Base-by-base conservation (phyloP, 177 flowering plant genomes). In the Tripterygium wilfordii region DNA sequence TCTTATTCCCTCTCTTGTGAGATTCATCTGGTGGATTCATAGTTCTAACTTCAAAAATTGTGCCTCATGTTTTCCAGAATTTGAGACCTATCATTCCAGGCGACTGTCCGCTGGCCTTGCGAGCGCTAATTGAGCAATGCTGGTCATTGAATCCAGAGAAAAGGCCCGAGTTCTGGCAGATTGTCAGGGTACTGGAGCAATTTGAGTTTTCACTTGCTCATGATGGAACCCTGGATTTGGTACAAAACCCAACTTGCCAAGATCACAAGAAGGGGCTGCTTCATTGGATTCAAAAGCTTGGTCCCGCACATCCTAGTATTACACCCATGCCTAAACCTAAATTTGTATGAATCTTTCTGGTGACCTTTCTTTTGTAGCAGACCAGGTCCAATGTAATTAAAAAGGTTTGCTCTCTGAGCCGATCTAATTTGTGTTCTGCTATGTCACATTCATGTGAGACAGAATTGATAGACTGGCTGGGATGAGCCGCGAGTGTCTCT, bases 161-260 rank as follows among this genome's bases (percentile, higher is more conserved):
- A 69, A 76, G 96, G 69, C 88, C 90, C 0, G 96, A 88, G 51
- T 84, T 80, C 48, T 77, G 88, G 84, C 94, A 85, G 69, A 62
- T 88, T 27, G 90, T 88, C 52, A 85, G 83, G 65, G 81, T 88
- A 4, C 56, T 88, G 31, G 86, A 88, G 59, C 71, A 85, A 36
- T 82, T 82, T 29, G 76, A 82, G 40, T 43, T 76, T 29, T 81
- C 85, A 15, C 62, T 78, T 40, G 67, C 76, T 8, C 41, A 22
- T 10, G 78, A 82, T 56, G 95, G 91, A 12, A 79, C 74, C 12
- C 47, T 85, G 48, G 69, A 66, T 49, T 67, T 71, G 22, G 62
- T 73, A 16, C 71, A 50, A n/a, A 70, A 64, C 45, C 64, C 60
- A 23, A 56, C 36, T 31, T 66, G 60, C 61, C 75, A 62, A 12